Evolutionary conservation across 106 monocot genomes (phyloP), one percentile per base, ranked within the genome.

Genomic region (Xerophyta viscosa): DNA sequence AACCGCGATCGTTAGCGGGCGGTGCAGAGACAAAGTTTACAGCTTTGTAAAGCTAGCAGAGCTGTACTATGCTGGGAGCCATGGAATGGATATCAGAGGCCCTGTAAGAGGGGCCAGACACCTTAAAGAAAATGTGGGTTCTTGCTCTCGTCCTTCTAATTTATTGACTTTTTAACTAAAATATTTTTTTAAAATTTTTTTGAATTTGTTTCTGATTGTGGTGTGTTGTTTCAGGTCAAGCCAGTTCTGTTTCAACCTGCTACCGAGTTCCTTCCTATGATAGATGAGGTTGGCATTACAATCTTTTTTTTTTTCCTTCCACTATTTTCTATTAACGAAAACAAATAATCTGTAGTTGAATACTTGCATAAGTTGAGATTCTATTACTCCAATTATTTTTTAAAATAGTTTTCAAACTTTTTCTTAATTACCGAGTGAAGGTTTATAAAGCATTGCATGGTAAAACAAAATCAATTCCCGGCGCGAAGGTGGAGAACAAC

Each of bases 71-170:
- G 90, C 90, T 13, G 90, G 90, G 8, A 91, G 90, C 68, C 90
- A 91, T 64, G 91, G 91, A 29, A 82, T 91, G 91, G 91, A 91
- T 75, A 91, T 91, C 22, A 86, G 82, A 61, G 81, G 72, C 28
- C 85, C 86, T 44, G 57, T 51, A 41, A 85, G 65, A 37, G 66
- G 37, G 0, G 50, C 31, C 20, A 75, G 54, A 23, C 55, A 68
- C 68, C 64, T 53, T 28, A 78, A 71, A 61, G 29, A 69, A 50
- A 63, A 83, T 49, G 76, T 76, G 29, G 23, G 70, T 33, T 11
- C 23, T 60, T 54, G 49, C 48, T 31, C 31, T 7, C 31, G 4
- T 47, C 48, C 20, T 49, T 60, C 58, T 42, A 24, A 7, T 27
- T 50, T 44, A 17, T 53, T 42, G 27, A 13, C 0, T 17, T 1